Conservation (phyloP, 495 filamentous ascomycete species). For the Neurospora hispaniola region DNA sequence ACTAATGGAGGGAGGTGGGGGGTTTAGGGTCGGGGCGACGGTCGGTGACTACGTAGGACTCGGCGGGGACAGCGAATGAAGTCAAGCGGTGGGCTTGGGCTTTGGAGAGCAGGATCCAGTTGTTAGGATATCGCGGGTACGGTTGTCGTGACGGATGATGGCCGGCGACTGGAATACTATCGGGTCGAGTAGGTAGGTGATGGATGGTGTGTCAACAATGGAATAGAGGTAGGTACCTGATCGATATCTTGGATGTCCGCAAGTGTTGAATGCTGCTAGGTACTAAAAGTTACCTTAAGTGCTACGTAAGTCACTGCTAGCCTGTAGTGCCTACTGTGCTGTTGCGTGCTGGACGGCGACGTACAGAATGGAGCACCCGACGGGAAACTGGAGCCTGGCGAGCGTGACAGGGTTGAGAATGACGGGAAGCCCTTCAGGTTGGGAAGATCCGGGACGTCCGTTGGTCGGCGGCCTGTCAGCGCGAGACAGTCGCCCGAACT, state of each 20-base stretch:
- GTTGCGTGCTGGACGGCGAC: neutral
- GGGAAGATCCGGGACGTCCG: neutral
- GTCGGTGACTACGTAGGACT: neutral
- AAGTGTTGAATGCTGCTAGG: neutral
- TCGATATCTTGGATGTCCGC: neutral
- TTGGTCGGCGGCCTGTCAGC: neutral
- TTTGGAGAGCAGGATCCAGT: neutral
- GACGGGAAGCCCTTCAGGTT: neutral
- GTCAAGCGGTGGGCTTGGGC: neutral
- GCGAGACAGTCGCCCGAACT: neutral
- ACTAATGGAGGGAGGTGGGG: neutral
- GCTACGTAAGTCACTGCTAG: neutral
- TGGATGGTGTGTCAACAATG: neutral
- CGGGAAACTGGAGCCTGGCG: neutral
- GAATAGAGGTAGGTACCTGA: neutral
- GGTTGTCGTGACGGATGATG: neutral
- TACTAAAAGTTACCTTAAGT: neutral
- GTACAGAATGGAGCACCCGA: neutral
- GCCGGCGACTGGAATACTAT: neutral
- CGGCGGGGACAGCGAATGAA: neutral
- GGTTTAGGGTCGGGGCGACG: conserved; percentile 7
- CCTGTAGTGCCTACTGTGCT: neutral
- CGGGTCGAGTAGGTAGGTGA: neutral
- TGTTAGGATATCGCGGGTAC: neutral
- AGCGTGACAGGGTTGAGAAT: neutral